Percentiles rank a stretch among this genome's conserved stretches.
These are phyloP conservation scores for Melanomma pulvis-pyrius DNA, from an alignment of 495 filamentous ascomycete genomes.

Conservation along the genomic window DNA sequence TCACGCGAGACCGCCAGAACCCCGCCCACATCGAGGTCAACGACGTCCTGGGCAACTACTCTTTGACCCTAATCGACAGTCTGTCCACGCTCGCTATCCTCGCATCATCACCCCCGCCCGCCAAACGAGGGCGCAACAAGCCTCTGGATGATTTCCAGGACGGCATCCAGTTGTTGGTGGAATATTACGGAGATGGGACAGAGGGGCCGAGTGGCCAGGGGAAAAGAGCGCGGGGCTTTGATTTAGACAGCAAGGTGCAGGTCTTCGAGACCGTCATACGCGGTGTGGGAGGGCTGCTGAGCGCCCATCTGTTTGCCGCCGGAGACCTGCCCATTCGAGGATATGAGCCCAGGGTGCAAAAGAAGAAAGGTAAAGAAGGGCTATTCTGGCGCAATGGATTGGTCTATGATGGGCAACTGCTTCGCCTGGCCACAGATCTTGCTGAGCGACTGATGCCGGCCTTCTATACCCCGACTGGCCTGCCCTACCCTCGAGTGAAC, in stretches of 20 bases:
- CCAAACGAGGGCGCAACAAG: conserved; percentile 57
- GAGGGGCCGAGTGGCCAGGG: conserved; percentile 70
- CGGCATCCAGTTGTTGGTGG: conserved; percentile 75
- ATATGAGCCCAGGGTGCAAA: conserved; percentile 57
- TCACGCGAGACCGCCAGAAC: conserved; percentile 79
- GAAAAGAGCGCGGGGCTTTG: conserved; percentile 78
- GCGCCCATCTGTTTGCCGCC: conserved; percentile 89
- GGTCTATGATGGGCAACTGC: conserved; percentile 85
- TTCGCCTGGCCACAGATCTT: conserved; percentile 82
- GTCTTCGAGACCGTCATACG: conserved; percentile 97
- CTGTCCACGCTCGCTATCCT: conserved; percentile 91
- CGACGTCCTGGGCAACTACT: conserved; percentile 96
- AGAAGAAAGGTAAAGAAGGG: conserved; percentile 52
- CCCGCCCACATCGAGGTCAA: conserved; percentile 85
- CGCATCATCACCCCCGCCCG: conserved; percentile 58
- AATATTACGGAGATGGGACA: conserved; percentile 84
- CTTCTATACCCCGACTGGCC: conserved; percentile 83
- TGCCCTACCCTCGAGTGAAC: conserved; percentile 95
- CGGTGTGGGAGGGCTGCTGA: conserved; percentile 86
- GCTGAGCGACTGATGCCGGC: conserved; percentile 83
- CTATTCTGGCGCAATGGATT: conserved; percentile 77
- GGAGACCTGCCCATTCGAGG: conserved; percentile 83
- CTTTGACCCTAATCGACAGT: conserved; percentile 91
- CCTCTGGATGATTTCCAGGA: conserved; percentile 77
- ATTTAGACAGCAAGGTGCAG: conserved; percentile 96